phyloP scores from a whole-genome alignment of 768 basidiomycete species.

The Cystofilobasidium ferigula region DNA sequence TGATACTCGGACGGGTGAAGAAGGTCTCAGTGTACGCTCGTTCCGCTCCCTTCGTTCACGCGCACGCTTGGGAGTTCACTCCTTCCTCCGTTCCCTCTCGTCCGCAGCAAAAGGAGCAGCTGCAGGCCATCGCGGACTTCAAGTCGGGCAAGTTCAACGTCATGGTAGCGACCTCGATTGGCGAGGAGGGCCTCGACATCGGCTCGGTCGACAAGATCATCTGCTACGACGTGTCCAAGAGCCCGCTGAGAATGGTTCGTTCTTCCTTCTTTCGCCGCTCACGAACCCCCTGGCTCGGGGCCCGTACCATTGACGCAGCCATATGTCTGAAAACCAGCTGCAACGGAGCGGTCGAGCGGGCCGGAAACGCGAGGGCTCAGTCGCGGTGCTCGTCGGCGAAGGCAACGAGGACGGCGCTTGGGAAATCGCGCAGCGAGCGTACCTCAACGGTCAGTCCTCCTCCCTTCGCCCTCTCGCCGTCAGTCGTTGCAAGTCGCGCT shows the following conservation, averaged over 20 bases:
- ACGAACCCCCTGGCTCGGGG: background rate
- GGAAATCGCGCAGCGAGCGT: slow-evolving; percentile 71
- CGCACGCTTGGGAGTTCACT: no score
- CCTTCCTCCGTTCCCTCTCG: background rate
- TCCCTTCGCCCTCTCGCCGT: background rate
- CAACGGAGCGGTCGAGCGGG: slow-evolving; percentile 94
- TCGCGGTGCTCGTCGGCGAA: slow-evolving; percentile 85
- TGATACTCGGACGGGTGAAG: no score
- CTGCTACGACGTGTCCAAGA: slow-evolving; percentile 94
- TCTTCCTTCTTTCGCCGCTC: no score
- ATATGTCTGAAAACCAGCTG: no score
- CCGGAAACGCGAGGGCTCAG: slow-evolving; percentile 72
- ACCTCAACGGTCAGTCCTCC: slow-evolving; percentile 50
- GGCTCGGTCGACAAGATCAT: slow-evolving; percentile 93
- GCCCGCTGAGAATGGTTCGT: slow-evolving; percentile 85
- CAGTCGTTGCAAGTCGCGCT: background rate
- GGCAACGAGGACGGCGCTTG: slow-evolving; percentile 83
- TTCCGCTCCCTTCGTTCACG: no score
- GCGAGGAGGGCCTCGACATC: slow-evolving; percentile 96
- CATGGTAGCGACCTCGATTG: slow-evolving; percentile 88
- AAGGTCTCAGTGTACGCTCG: no score
- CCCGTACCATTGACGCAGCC: no score
- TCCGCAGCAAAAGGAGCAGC: slow-evolving; percentile 10
- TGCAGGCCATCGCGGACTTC: slow-evolving; percentile 73
- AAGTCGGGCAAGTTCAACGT: slow-evolving; percentile 79